Evolutionary conservation across 345 rosid species (phyloP).

Genomic region (Raphanus raphanistrum): DNA sequence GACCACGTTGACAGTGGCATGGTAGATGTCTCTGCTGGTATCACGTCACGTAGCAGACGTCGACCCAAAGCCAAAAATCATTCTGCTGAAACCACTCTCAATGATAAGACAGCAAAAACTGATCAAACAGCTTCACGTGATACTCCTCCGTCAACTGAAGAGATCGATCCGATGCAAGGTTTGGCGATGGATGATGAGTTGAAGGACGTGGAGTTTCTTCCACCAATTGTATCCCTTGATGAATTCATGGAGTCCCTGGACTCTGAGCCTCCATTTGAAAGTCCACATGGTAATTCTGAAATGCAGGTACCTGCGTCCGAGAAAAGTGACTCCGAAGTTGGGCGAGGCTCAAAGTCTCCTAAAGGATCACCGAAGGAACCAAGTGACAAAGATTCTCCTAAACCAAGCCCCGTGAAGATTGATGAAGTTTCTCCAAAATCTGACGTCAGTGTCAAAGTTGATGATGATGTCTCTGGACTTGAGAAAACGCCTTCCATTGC

Average conservation of each 20-base stretch:
- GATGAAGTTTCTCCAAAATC: slow-evolving; percentile 25
- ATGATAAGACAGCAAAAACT: slow-evolving; percentile 37
- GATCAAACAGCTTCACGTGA: slow-evolving; percentile 39
- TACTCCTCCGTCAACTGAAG: slow-evolving; percentile 63
- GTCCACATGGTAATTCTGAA: slow-evolving; percentile 44
- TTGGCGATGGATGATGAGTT: slow-evolving; percentile 80
- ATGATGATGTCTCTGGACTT: slow-evolving; percentile 19
- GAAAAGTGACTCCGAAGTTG: slow-evolving; percentile 45
- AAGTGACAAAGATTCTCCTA: slow-evolving; percentile 27
- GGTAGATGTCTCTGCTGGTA: slow-evolving; percentile 64
- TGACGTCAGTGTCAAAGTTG: slow-evolving; percentile 22
- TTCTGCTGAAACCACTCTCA: slow-evolving; percentile 38
- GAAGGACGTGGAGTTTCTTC: slow-evolving; percentile 78
- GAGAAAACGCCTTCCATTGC: slow-evolving; percentile 33
- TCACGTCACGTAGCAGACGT: slow-evolving; percentile 38
- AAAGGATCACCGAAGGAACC: slow-evolving; percentile 42
- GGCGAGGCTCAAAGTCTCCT: slow-evolving; percentile 30
- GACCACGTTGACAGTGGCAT: slow-evolving; percentile 59
- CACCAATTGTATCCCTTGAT: slow-evolving; percentile 92
- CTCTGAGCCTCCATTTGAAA: slow-evolving; percentile 88
- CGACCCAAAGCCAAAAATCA: slow-evolving; percentile 34
- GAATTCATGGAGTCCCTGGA: slow-evolving; percentile 93
- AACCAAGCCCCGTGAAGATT: slow-evolving; percentile 17
- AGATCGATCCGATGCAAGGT: slow-evolving; percentile 42
- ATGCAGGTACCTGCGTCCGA: slow-evolving; percentile 40